Evolutionary conservation across 371 early-diverging fungal species (phyloP).

Genomic region (Umbelopsis sp.): DNA sequence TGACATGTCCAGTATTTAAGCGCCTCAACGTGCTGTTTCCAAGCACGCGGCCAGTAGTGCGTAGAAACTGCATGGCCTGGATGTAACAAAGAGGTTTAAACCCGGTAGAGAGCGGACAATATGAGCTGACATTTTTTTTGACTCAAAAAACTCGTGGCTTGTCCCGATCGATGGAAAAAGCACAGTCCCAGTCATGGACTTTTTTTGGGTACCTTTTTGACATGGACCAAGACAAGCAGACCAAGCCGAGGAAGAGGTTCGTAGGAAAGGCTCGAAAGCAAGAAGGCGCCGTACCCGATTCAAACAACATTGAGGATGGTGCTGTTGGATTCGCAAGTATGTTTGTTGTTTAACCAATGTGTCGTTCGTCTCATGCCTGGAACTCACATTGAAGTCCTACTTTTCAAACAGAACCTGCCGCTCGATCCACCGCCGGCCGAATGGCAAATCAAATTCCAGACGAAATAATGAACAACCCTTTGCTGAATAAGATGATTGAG

Average conservation of each 20-base stretch:
- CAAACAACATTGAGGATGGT: slow-evolving; percentile 58
- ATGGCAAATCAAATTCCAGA: slow-evolving; percentile 85
- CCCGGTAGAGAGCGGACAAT: background rate
- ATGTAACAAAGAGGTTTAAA: background rate
- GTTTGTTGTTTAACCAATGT: background rate
- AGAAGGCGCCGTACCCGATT: slow-evolving; percentile 23
- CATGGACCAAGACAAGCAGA: slow-evolving; percentile 27
- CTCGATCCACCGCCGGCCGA: slow-evolving; percentile 37
- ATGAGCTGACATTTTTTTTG: background rate
- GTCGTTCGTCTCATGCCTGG: background rate
- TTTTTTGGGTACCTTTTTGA: slow-evolving; percentile 11
- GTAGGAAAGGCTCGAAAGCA: slow-evolving; percentile 61
- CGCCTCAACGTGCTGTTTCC: background rate
- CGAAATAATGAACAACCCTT: slow-evolving; percentile 79
- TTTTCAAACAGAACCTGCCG: slow-evolving; percentile 22
- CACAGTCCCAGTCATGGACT: background rate
- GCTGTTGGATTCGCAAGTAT: slow-evolving; percentile 56
- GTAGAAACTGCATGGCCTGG: slow-evolving; percentile 12
- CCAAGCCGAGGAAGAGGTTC: slow-evolving; percentile 62
- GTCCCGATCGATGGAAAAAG: background rate
- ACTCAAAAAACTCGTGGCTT: background rate
- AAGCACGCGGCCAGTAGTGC: background rate
- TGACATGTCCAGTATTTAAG: too few relatives aligned
- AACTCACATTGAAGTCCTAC: background rate
- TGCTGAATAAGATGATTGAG: slow-evolving; percentile 81